Evolutionary conservation across 176 grass and related monocot genomes (phyloP).

Genomic region (Musa schizocarpa): DNA sequence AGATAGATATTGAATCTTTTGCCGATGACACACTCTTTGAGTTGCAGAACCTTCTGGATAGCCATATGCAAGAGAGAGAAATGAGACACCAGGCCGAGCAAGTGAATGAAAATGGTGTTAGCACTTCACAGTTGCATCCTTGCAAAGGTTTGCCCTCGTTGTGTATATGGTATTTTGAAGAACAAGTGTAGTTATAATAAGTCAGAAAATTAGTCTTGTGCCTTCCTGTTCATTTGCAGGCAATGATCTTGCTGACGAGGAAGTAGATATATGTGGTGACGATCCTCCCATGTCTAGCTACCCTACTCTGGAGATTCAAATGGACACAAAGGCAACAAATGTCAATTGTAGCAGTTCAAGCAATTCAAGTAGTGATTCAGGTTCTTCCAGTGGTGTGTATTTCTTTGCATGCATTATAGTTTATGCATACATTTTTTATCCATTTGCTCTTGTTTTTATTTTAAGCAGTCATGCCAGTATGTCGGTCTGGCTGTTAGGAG

Average conservation of each 20-base stretch:
- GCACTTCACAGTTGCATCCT: slow-evolving; percentile 59
- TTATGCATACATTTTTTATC: neutral
- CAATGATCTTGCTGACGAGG: slow-evolving; percentile 64
- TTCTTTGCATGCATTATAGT: neutral
- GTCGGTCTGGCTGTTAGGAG: too few relatives aligned
- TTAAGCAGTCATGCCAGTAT: too few relatives aligned
- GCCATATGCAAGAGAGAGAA: slow-evolving; percentile 44
- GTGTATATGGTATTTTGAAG: neutral
- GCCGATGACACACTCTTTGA: slow-evolving; percentile 56
- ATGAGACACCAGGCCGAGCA: slow-evolving; percentile 24
- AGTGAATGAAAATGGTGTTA: slow-evolving; percentile 60
- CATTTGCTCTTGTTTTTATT: neutral
- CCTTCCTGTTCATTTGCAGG: slow-evolving; percentile 5
- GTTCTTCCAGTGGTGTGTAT: slow-evolving; percentile 77
- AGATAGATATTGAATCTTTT: slow-evolving; percentile 82
- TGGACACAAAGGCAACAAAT: slow-evolving; percentile 46
- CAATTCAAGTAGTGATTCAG: slow-evolving; percentile 74
- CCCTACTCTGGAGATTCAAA: slow-evolving; percentile 53
- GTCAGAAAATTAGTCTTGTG: neutral
- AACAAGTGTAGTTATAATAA: slow-evolving; percentile 15
- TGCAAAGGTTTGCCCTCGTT: slow-evolving; percentile 52
- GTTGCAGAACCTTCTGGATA: slow-evolving; percentile 72
- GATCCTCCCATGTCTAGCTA: slow-evolving; percentile 46
- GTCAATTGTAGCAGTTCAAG: slow-evolving; percentile 57
- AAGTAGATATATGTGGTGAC: slow-evolving; percentile 92